Evolutionary conservation across 1,139 yeast genomes (phyloP), one percentile per base, ranked within the genome.

Genomic region (Kodamaea fungicola): DNA sequence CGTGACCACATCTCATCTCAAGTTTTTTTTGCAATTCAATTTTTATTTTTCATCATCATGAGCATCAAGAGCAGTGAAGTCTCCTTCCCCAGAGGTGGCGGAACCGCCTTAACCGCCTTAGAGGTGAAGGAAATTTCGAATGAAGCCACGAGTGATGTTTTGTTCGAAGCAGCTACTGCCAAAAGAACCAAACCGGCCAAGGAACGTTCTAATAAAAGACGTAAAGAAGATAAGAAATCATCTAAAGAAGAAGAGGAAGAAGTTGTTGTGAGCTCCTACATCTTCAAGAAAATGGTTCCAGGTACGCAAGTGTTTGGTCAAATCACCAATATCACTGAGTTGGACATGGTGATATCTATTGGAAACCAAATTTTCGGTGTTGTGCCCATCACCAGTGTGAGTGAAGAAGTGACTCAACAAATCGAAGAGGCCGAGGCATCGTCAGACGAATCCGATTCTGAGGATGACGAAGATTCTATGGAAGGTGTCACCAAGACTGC

Each of bases 81-180:
- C 37, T 78, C 95, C 12, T 92, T 92, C 57, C 98, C 98, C 35
- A 83, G 99, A 78, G 98, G 98, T 51, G 97, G 97, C 39, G 78
- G 85, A 8, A 76, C 90, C 19, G 87, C 81, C 12, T 74, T 90
- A 58, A 79, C 96, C 2, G 90, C 98, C 4, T 66, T 92, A 48
- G 99, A 92, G 63, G 80, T 88, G 50, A 89, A 89, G 59, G 95
- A 89, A 57, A 94, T 90, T 38, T 82, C 96, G 29, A 89, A 88
- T 55, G 96, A 92, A 59, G 98, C 94, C 31, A 81, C 90, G 24
- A 77, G 77, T 49, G 98, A 92, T 66, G 95, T 86, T 22, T 67
- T 87, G 39, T 85, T 85, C 49, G 90, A 78, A 50, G 33, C 42
- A 7, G 23, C 39, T 24, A 61, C 57, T 12, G 37, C 62, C 10